Conservation (phyloP, 108 stramenopile genomes). For the Cylindrotheca fusiformis region DNA sequence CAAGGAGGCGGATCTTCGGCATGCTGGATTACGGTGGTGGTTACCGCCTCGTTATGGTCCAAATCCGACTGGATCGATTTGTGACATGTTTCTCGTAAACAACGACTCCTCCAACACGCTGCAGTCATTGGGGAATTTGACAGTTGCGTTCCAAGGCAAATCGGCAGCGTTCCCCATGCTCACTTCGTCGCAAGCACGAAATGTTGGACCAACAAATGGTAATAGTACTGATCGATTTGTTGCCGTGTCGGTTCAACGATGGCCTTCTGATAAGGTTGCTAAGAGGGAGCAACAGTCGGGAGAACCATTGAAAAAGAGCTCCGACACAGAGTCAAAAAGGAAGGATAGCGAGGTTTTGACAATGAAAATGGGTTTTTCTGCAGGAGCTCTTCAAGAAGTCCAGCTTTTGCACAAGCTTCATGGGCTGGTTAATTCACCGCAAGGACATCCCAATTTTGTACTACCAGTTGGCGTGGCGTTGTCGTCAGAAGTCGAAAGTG, state of each 20-base stretch:
- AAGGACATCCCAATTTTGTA: conserved; percentile 87
- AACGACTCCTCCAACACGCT: conserved; percentile 20
- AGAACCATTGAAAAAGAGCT: conserved; percentile 3
- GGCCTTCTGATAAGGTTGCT: conserved; percentile 83
- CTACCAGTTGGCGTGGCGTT: conserved; percentile 74
- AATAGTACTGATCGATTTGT: conserved; percentile 39
- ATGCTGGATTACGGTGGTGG: conserved; percentile 82
- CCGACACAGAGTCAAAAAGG: conserved; percentile 10
- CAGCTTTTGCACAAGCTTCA: conserved; percentile 76
- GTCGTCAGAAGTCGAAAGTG: conserved; percentile 33
- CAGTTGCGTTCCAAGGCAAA: conserved; percentile 51
- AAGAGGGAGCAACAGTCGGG: conserved; percentile 42
- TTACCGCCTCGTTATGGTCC: conserved; percentile 68
- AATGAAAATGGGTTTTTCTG: conserved; percentile 71
- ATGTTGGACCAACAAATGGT: conserved; percentile 3
- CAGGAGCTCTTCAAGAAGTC: conserved; percentile 83
- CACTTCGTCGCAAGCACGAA: conserved; percentile 27
- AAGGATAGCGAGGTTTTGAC: conserved; percentile 5
- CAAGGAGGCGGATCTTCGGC: conserved; percentile 43
- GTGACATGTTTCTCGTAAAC: conserved; percentile 55
- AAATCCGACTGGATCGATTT: conserved; percentile 64
- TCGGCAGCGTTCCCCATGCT: conserved; percentile 51
- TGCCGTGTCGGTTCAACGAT: conserved; percentile 78
- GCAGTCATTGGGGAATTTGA: conserved; percentile 38
- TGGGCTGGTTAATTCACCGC: conserved; percentile 68